Percentiles rank a stretch among this genome's conserved stretches.
These are phyloP conservation scores for Aspergillus novoparasiticus DNA, from an alignment of 2,329 filamentous ascomycete species.

Conservation along the genomic window DNA sequence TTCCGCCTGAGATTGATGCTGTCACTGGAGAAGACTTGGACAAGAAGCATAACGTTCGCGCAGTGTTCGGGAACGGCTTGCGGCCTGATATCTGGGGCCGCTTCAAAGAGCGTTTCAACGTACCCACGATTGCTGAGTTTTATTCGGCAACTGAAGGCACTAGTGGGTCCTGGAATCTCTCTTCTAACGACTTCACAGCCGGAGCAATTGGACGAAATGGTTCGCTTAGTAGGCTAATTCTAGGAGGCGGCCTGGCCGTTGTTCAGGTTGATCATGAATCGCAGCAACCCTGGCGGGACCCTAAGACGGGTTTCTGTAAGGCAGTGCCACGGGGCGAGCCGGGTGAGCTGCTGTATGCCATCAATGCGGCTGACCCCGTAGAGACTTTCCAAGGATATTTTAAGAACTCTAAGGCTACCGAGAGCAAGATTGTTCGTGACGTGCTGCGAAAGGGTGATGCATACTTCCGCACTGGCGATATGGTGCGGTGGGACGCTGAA, in stretches of 20 bases:
- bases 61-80: conserved; percentile 82
- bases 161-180: conserved; percentile 71
- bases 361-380: conserved; percentile 66
- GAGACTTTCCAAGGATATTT: conserved; percentile 80
- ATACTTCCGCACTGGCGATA: conserved; percentile 83
- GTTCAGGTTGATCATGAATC: conserved; percentile 73
- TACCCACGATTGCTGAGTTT: conserved; percentile 75
- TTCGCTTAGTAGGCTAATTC: conserved; percentile 58
- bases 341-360: conserved; percentile 74
- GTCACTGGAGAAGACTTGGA: conserved; percentile 70
- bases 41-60: conserved; percentile 69
- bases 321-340: conserved; percentile 61
- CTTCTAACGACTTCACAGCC: conserved; percentile 70
- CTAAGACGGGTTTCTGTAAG: conserved; percentile 69
- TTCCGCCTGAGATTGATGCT: conserved; percentile 63
- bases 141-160: conserved; percentile 78
- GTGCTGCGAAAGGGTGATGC: conserved; percentile 76
- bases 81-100: conserved; percentile 82
- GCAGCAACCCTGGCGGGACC: conserved; percentile 68
- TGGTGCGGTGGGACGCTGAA: conserved; percentile 70
- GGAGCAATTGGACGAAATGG: conserved; percentile 79
- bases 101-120: conserved; percentile 79
- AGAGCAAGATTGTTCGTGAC: conserved; percentile 72
- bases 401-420: conserved; percentile 69
- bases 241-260: conserved; percentile 57